Conservation (phyloP, 176 grass and related monocot genomes). For the bread wheat (Triticum aestivum) region DNA sequence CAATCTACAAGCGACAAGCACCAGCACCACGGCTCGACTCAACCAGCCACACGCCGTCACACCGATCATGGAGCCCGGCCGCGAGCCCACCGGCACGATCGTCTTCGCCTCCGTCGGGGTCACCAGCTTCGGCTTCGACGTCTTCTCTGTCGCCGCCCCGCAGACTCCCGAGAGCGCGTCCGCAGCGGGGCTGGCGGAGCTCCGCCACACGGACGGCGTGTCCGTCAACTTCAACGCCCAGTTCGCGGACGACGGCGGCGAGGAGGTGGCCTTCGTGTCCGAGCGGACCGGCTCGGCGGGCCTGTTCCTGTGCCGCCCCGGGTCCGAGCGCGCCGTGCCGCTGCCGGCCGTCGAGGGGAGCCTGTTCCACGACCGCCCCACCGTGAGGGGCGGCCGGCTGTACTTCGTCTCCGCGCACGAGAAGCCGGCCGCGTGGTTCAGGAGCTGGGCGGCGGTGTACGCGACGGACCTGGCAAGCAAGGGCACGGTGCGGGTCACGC, state of each 20-base stretch:
- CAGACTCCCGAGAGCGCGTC: not conserved
- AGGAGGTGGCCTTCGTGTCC: conserved; percentile 70
- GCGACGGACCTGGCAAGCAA: conserved; percentile 21
- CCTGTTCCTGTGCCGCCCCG: conserved; percentile 45
- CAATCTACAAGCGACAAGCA: not conserved
- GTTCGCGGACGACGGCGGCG: conserved; percentile 61
- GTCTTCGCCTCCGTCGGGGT: conserved; percentile 65
- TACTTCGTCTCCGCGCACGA: conserved; percentile 87
- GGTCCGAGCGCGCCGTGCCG: conserved; percentile 20
- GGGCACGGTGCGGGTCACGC: conserved; percentile 35
- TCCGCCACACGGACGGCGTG: conserved; percentile 74
- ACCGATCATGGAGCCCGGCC: conserved; percentile 62
- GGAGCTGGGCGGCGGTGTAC: conserved; percentile 86
- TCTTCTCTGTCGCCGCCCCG: conserved; percentile 71
- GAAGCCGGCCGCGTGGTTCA: conserved; percentile 41
- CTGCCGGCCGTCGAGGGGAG: conserved; percentile 48
- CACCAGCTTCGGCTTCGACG: conserved; percentile 78
- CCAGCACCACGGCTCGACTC: not conserved
- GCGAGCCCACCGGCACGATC: conserved; percentile 69
- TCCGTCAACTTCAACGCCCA: conserved; percentile 85
- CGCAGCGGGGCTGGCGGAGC: conserved; percentile 28
- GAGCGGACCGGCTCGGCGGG: conserved; percentile 60
- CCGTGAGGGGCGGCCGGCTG: conserved; percentile 35
- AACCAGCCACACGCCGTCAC: not conserved
- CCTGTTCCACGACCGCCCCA: conserved; percentile 84